These are phyloP conservation scores for Peronospora destructor DNA, from an alignment of 352 stramenopile genomes.

Conservation along the genomic window DNA sequence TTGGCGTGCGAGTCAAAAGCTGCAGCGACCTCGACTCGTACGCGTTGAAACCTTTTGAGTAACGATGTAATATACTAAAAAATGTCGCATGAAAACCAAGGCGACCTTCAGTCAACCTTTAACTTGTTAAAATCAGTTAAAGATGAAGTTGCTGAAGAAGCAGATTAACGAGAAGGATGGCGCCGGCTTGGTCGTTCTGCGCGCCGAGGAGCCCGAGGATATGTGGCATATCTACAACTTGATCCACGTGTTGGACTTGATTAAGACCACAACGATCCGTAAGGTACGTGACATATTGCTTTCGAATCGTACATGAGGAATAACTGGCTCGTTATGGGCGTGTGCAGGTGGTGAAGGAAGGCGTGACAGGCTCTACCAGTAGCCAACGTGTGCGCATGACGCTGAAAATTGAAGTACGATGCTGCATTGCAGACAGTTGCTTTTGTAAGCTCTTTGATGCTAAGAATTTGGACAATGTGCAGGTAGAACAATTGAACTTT, in stretches of 20 bases:
- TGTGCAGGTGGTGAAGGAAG: slow-evolving; percentile 90
- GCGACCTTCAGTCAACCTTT: no score
- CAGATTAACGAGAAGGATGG: slow-evolving; percentile 94
- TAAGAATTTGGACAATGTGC: slow-evolving; percentile 7
- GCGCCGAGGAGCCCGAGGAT: slow-evolving; percentile 94
- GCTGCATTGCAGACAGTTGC: neutral
- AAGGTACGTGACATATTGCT: slow-evolving; percentile 74
- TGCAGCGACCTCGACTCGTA: no score
- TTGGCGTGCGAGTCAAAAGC: no score
- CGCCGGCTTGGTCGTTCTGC: slow-evolving; percentile 86
- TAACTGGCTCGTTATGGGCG: neutral
- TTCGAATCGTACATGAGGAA: slow-evolving; percentile 21
- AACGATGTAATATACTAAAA: no score
- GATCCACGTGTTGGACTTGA: slow-evolving; percentile 89
- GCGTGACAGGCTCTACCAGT: slow-evolving; percentile 90
- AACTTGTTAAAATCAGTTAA: slow-evolving; percentile 5
- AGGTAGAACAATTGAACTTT: slow-evolving; percentile 96
- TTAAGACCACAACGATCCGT: slow-evolving; percentile 95
- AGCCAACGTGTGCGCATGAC: slow-evolving; percentile 93
- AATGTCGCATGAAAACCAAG: no score
- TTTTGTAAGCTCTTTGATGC: neutral
- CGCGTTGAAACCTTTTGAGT: no score
- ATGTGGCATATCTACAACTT: slow-evolving; percentile 99
- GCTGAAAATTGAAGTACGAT: slow-evolving; percentile 86
- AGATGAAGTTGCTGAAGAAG: slow-evolving; percentile 90